Base-by-base conservation (phyloP, 345 rosid species). In the Boechera retrofracta region DNA sequence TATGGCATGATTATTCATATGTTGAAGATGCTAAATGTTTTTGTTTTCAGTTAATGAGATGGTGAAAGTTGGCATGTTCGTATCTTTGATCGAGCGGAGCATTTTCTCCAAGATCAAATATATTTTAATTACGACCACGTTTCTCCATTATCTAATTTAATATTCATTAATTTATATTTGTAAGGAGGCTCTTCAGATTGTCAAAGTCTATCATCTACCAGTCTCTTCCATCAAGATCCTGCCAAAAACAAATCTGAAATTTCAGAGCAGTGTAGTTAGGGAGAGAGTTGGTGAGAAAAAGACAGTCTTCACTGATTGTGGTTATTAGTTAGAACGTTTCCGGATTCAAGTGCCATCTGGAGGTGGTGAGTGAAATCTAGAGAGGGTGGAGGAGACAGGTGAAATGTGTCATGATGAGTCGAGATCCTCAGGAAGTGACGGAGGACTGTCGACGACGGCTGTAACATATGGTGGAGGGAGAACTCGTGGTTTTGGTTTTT, bases 391-490 rank as follows among this genome's bases (percentile, higher is more conserved):
- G 52, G 52, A 8, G 11, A 33, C 59, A 28, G 3, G 74, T 53
- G 12, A 64, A 33, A 77, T 77, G 76, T 16, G 3, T 71, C 80
- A 63, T 58, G 75, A 70, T 63, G 71, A 55, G 15, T 61, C 52
- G 5, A 68, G 79, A 67, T 18, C 63, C 56, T 76, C 75, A 1
- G 75, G 57, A 76, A 53, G 64, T 53, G 70, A 57, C 7, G 49
- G 73, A 49, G 73, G 67, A 29, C 54, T 48, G 52, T 9, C 54
- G 1, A 38, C 47, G 13, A 5, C 4, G 18, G 16, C 45, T 49
- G 54, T 59, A 58, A 51, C 62, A 2, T 51, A 1, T 16, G 77
- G 85, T 5, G 81, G 82, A 11, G 74, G 72, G 29, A 77, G 72
- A 77, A 24, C 71, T 4, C 67, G 45, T 64, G 66, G 54, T 31